Conservation (phyloP, 257 asterid species). For the Solanum gracilifrons region DNA sequence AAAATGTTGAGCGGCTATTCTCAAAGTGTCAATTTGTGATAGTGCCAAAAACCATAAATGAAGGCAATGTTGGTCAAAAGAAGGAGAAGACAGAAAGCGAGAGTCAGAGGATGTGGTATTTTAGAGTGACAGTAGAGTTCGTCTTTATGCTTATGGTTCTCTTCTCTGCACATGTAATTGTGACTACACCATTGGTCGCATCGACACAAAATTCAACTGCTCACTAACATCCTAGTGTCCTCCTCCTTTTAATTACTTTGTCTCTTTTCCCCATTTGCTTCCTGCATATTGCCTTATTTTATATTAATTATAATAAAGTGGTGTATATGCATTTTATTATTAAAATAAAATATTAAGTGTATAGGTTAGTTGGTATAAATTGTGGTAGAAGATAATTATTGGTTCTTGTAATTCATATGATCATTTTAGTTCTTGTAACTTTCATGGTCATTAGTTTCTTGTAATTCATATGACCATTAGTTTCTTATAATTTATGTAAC, state of each 20-base stretch:
- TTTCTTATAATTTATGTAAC: background rate
- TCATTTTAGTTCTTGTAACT: no score
- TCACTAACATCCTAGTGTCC: background rate
- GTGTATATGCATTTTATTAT: background rate
- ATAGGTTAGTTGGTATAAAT: background rate
- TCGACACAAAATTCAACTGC: background rate
- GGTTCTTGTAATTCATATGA: no score
- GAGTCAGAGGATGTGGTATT: background rate
- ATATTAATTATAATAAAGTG: background rate
- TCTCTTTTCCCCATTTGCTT: background rate
- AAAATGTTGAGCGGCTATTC: no score
- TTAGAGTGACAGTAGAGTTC: conserved; percentile 4
- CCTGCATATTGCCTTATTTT: background rate
- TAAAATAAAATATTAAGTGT: no score
- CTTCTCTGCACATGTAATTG: background rate
- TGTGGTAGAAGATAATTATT: background rate
- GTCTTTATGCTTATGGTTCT: conserved; percentile 15
- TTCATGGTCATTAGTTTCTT: no score
- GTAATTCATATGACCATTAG: no score
- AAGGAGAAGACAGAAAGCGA: background rate
- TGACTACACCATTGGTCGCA: background rate
- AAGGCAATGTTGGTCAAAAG: conserved; percentile 5
- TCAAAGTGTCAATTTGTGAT: background rate
- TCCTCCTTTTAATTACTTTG: background rate
- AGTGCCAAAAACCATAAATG: background rate